Percentiles rank a stretch among this genome's conserved stretches.
Evolutionary conservation across 768 basidiomycete genomes (phyloP).

Genomic region (Xanthoconium stramineum): DNA sequence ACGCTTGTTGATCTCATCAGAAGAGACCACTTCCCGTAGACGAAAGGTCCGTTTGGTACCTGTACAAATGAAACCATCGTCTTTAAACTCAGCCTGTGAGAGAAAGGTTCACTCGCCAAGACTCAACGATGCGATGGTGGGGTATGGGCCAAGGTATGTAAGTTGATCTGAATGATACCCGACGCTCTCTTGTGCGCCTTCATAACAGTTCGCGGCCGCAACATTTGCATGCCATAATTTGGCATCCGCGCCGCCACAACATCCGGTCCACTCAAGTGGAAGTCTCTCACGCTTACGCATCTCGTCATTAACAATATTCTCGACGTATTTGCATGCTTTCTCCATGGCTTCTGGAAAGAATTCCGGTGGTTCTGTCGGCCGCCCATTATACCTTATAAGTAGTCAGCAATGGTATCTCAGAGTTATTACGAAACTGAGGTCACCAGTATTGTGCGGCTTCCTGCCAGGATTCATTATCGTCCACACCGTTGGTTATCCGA

Average conservation of each 20-base stretch:
- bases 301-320: conserved; percentile 68
- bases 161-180: conserved; percentile 81
- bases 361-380: conserved; percentile 51
- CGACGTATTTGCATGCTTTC: conserved; percentile 69
- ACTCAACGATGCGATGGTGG: conserved; percentile 82
- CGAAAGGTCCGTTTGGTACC: conserved; percentile 71
- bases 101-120: conserved; percentile 46
- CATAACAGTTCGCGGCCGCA: conserved; percentile 82
- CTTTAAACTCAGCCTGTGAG: background rate
- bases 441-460: conserved; percentile 78
- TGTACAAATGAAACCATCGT: conserved; percentile 22
- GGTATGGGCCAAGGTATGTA: conserved; percentile 79
- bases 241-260: conserved; percentile 20
- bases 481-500: conserved; percentile 44
- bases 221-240: conserved; percentile 75
- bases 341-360: conserved; percentile 70
- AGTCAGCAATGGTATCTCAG: conserved; percentile 8
- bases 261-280: conserved; percentile 61
- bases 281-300: conserved; percentile 58
- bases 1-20: conserved; percentile 53
- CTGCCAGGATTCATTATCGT: conserved; percentile 53
- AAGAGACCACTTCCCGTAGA: conserved; percentile 72
- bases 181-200: conserved; percentile 77
- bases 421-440: conserved; percentile 8
- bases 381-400: conserved; percentile 72